These are phyloP conservation scores for Aleurites moluccanus DNA, from an alignment of 441 rosid species.

Conservation along the genomic window DNA sequence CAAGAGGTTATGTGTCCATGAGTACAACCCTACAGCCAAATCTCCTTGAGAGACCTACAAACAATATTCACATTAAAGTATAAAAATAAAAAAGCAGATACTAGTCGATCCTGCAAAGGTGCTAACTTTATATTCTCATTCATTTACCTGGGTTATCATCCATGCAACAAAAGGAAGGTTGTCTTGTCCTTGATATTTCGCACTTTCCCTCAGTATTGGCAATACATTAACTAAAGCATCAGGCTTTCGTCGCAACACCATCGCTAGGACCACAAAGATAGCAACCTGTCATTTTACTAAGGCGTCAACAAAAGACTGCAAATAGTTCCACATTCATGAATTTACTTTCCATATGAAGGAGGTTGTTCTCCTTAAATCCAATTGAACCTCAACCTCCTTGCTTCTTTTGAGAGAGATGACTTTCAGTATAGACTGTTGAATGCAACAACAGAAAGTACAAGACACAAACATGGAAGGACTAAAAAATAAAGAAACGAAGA, in stretches of 20 bases:
- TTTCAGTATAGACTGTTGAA: too few species aligned
- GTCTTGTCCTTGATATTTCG: constrained; percentile 85
- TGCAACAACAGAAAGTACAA: too few species aligned
- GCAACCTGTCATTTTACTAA: constrained; percentile 64
- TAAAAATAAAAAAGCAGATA: background rate
- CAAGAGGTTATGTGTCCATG: constrained; percentile 69
- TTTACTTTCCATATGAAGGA: background rate
- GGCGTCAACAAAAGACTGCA: background rate
- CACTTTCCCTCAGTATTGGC: constrained; percentile 60
- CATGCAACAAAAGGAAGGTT: constrained; percentile 72
- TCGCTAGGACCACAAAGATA: constrained; percentile 76
- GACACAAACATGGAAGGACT: too few species aligned
- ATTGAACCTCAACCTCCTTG: too few species aligned
- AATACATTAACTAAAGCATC: constrained; percentile 63
- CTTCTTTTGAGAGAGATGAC: too few species aligned
- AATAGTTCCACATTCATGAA: background rate
- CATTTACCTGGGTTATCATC: constrained; percentile 78
- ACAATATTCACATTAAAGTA: constrained; percentile 8
- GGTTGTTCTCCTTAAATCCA: too few species aligned
- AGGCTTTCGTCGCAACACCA: constrained; percentile 84
- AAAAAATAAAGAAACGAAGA: too few species aligned
- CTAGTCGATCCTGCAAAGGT: background rate
- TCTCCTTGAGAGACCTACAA: constrained; percentile 77
- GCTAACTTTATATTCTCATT: constrained; percentile 2
- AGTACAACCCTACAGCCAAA: constrained; percentile 64